These are phyloP conservation scores for Talaromyces proteolyticus DNA, from an alignment of 495 filamentous ascomycete species.

Conservation along the genomic window DNA sequence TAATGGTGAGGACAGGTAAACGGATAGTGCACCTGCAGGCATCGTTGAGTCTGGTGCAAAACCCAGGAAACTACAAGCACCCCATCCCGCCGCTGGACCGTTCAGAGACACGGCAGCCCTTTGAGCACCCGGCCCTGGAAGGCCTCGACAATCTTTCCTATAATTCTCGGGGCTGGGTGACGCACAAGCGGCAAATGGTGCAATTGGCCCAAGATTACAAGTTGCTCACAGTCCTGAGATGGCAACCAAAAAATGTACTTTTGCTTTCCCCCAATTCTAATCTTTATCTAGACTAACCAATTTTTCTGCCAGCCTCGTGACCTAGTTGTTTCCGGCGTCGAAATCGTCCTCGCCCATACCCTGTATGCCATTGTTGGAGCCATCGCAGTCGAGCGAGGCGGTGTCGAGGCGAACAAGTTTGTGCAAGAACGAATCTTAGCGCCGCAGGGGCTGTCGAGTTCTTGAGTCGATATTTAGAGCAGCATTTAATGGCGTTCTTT, in stretches of 20 bases:
- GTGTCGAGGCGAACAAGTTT: slow-evolving; percentile 66
- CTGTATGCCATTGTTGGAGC: slow-evolving; percentile 86
- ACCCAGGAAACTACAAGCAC: slow-evolving; percentile 17
- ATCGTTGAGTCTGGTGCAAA: slow-evolving; percentile 62
- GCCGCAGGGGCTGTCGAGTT: slow-evolving; percentile 37
- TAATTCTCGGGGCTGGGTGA: slow-evolving; percentile 48
- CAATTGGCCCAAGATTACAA: slow-evolving; percentile 63
- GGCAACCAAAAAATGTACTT: slow-evolving; percentile 74
- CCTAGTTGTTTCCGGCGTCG: slow-evolving; percentile 62
- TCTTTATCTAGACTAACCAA: too few relatives aligned
- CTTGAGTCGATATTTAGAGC: slow-evolving; percentile 1
- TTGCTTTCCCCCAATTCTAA: slow-evolving; percentile 1
- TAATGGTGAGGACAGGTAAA: slow-evolving; percentile 68
- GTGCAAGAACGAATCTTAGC: slow-evolving; percentile 70
- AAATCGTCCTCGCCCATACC: slow-evolving; percentile 64
- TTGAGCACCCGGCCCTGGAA: slow-evolving; percentile 65
- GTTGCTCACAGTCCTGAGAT: slow-evolving; percentile 68
- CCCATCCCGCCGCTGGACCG: slow-evolving; percentile 14
- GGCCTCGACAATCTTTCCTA: slow-evolving; percentile 62
- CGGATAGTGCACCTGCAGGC: slow-evolving; percentile 75
- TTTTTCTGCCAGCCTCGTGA: slow-evolving; percentile 76
- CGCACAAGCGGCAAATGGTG: slow-evolving; percentile 54
- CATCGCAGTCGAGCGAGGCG: slow-evolving; percentile 77
- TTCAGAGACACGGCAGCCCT: slow-evolving; percentile 54
- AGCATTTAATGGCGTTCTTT: slow-evolving; percentile 4